Base-by-base conservation (phyloP, 148 eudicot genomes). In the Fallopia convolvulus region DNA sequence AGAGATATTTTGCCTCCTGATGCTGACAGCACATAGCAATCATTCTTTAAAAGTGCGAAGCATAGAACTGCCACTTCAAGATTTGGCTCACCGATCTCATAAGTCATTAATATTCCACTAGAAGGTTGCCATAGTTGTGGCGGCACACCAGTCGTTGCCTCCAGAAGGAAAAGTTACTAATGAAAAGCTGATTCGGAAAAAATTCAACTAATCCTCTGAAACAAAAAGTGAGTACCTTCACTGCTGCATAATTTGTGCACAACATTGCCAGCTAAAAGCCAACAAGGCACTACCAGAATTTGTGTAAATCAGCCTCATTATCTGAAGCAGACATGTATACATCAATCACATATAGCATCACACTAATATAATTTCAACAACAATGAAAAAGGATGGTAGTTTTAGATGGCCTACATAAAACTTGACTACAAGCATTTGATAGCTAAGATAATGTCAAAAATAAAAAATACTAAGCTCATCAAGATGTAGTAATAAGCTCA, bases 21-120 rank as follows among this genome's bases (percentile, higher is more conserved):
- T 74, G 88, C 88, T 42, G 90, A 87, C 88, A 87, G 81, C 12
- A 83, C 82, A 80, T 87, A 87, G n/a, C 83, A 85, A 75, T 85
- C 90, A 72, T 87, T 85, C 58, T 85, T 85, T 50, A 88, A 87
- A 80, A 85, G 81, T 60, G 90, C 88, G 76, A 85, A 83, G 75
- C 90, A 87, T 6, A 86, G 79, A 32, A 79, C 78, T 13, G 76
- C 72, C 26, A 82, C 83, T 68, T 81, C 88, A 8, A 75, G 76
- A 70, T 80, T 85, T 6, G 77, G 40, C 49, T 80, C 88, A n/a
- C 77, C 33, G 6, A 80, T 75, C 41, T 83, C 87, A 63, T 87
- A 85, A 56, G 80, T 83, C 90, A 85, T 87, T 58, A 83, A 52
- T 33, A 83, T 74, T 68, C 88, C 88, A 66, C 86, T 85, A 23